Evolutionary conservation across 192 early-diverging fungal species (phyloP), one percentile per base, ranked within the genome.

Genomic region (Mortierella hygrophila): DNA sequence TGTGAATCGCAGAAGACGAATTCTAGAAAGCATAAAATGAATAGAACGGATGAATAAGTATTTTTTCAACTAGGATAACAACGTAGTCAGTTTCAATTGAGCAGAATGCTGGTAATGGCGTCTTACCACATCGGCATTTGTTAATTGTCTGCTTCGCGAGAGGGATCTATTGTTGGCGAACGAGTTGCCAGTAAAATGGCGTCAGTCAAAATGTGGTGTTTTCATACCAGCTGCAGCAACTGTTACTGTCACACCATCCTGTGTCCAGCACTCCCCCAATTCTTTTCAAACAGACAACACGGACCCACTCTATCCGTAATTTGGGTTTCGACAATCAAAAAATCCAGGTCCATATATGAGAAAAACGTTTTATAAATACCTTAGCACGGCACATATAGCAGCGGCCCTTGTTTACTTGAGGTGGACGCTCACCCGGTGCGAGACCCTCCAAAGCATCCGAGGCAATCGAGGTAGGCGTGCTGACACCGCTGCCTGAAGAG

Each of bases 1-100:
- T 96, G 95, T 26, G 90, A 82, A 69, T 95, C 94, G 82, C 95
- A 96, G 79, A 93, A 96, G 32, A 95, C 90, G 74, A 93, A 94
- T 73, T 93, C 91, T 90, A 86, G 7, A 54, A 57, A 26, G 29
- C 40, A 26, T 44, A 49, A 38, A 3, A 26, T 44, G 20, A n/a
- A 78, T 44, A 78, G 68, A 26, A 73, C 29, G 42, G 70, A 63
- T 54, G 32, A 55, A 57, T 55, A 71, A 71, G 47, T 26, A 69
- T 37, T 35, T 23, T 79, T 69, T 8, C 54, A 16, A 79, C 3
- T 0, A 4, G 11, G 23, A 26, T 32, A 60, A 41, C 57, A 68
- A 75, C n/a, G 20, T 21, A n/a, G 63, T 57, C 42, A 38, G 26
- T 18, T 35, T 23, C 13, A 37, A 41, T 41, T 47, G 52, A 35